These are phyloP conservation scores for Penstemon eatonii DNA, from an alignment of 257 asterid species.

Conservation along the genomic window DNA sequence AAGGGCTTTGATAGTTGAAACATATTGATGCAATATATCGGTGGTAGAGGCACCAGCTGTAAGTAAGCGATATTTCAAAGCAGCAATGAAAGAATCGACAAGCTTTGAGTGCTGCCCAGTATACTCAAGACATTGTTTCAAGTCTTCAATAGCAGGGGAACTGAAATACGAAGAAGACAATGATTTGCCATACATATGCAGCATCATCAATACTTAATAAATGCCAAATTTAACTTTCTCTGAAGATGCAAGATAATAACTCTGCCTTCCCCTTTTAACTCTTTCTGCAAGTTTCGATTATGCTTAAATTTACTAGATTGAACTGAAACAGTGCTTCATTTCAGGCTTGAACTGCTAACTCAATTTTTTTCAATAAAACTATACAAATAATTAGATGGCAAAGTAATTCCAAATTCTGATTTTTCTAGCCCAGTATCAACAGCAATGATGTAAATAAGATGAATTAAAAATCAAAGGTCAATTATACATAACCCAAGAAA, in stretches of 20 bases:
- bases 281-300: neutral
- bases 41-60: conserved; percentile 99
- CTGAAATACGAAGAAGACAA: conserved; percentile 46
- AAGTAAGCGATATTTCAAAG: conserved; percentile 79
- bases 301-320: neutral
- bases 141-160: conserved; percentile 92
- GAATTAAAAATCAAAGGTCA: too few relatives aligned
- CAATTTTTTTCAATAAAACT: too few relatives aligned
- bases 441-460: too few relatives aligned
- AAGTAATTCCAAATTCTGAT: too few relatives aligned
- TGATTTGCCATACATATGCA: neutral
- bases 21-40: conserved; percentile 89
- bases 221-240: neutral
- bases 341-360: conserved; percentile 1
- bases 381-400: too few relatives aligned
- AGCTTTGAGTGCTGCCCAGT: conserved; percentile 98
- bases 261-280: neutral
- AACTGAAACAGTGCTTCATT: neutral
- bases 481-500: too few relatives aligned
- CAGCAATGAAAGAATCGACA: conserved; percentile 91
- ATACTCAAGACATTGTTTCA: conserved; percentile 84
- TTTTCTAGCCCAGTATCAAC: too few relatives aligned
- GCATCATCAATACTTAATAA: conserved; percentile 20
- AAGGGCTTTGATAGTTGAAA: conserved; percentile 95
- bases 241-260: conserved; percentile 1